phyloP scores from a whole-genome alignment of 352 stramenopile genomes.

The Globisporangium uncinulatum region DNA sequence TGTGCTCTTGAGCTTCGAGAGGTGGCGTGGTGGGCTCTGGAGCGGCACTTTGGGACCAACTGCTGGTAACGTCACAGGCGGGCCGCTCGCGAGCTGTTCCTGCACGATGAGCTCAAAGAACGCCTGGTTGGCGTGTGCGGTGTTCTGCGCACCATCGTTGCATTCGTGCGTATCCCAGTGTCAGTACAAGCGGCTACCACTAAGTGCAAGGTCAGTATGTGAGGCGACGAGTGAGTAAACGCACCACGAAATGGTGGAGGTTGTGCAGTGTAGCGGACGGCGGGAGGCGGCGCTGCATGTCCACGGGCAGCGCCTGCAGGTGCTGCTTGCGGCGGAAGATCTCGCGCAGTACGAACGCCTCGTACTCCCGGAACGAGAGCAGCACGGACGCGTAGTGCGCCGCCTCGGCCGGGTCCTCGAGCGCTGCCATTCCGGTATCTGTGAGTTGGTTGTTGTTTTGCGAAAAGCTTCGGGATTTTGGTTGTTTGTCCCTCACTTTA shows the following conservation, averaged over 20 bases:
- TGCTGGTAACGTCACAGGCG: constrained; percentile 40
- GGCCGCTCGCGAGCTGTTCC: constrained; percentile 57
- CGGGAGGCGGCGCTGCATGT: constrained; percentile 72
- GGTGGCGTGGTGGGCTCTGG: constrained; percentile 58
- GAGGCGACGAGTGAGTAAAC: neutral
- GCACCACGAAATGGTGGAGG: constrained; percentile 69
- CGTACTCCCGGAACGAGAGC: constrained; percentile 83
- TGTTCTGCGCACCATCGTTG: constrained; percentile 28
- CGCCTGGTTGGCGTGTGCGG: constrained; percentile 71
- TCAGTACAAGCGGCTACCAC: neutral
- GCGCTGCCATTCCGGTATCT: constrained; percentile 15
- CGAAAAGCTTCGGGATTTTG: too few species aligned
- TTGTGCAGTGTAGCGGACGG: constrained; percentile 68
- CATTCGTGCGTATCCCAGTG: neutral
- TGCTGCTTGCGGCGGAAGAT: constrained; percentile 82
- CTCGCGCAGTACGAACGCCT: constrained; percentile 77
- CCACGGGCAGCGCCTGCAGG: constrained; percentile 59
- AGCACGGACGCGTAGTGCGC: constrained; percentile 83
- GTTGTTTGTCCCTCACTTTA: too few species aligned
- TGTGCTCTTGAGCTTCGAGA: constrained; percentile 89
- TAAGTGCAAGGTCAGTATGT: neutral
- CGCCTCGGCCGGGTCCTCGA: constrained; percentile 66
- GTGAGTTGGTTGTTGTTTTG: neutral
- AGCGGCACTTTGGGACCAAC: constrained; percentile 56
- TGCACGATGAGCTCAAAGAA: constrained; percentile 77